Evolutionary conservation across 768 basidiomycete species (phyloP), one percentile per base, ranked within the genome.

Genomic region (Leucocoprinus leucothites): DNA sequence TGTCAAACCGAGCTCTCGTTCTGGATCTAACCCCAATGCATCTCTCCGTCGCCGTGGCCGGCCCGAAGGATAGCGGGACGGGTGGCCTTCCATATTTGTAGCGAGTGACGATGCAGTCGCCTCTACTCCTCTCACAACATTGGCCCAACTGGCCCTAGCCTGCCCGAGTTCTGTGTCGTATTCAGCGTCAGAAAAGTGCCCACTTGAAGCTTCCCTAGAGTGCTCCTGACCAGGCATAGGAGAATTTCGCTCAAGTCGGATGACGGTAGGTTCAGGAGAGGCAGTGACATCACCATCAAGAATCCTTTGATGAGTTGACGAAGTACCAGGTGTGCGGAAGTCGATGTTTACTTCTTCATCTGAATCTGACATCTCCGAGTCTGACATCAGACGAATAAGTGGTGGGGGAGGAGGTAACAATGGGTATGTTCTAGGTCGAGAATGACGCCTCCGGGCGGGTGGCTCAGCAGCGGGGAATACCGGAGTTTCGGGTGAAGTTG

Each of bases 401-500:
- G 58, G 58, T 2, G 57, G 50, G 6, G 47, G 47, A 4, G 47
- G 58, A 34, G 40, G 57, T 45, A 56, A 46, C 7, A 44, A 48
- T 24, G 56, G 36, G 28, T 50, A 73, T 48, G 69, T 66, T 45
- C 72, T 65, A 13, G 71, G 65, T 43, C 64, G 60, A n/a, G 56
- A 53, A 49, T 55, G 56, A 36, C 62, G 4, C 54, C 57, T 53
- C 42, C 48, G 51, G 40, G 56, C 48, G 31, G 51, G 59, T n/a
- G 65, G 60, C 16, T 51, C 49, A 21, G 31, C 9, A 25, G 28
- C 40, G 18, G 74, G 63, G 56, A 73, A 70, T 25, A 61, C 52
- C 51, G 65, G 70, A 24, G 64, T 59, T 2, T 71, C 73, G 26
- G 64, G 63, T 34, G 71, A 70, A 3, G 77, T 69, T 25, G 80